phyloP scores from a whole-genome alignment of 2,329 filamentous ascomycete genomes.

The Colletotrichum endophyticum region DNA sequence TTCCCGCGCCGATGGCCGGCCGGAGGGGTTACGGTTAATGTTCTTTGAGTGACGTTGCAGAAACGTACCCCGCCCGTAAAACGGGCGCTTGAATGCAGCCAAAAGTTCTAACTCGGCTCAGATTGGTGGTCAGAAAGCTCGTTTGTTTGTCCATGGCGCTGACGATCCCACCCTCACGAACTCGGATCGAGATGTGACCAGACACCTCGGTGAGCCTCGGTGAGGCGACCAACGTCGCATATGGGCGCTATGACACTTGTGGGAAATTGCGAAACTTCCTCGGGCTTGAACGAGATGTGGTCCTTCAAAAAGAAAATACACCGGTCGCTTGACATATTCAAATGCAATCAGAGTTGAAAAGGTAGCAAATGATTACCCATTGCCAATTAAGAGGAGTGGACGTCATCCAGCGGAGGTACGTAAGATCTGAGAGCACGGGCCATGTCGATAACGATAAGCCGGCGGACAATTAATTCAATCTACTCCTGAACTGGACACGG shows the following conservation, averaged over 20 bases:
- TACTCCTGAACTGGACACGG: conserved; percentile 3
- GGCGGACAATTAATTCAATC: neutral
- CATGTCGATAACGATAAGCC: conserved; percentile 16
- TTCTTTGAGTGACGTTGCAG: neutral
- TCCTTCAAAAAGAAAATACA: no score
- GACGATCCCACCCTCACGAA: neutral
- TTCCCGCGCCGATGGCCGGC: neutral
- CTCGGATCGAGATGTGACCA: neutral
- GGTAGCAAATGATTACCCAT: neutral
- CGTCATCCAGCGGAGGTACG: neutral
- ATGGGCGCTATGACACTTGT: neutral
- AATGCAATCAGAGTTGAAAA: neutral
- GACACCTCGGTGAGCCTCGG: neutral
- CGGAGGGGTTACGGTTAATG: neutral
- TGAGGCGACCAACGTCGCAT: neutral
- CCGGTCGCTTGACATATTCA: neutral
- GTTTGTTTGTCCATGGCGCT: neutral
- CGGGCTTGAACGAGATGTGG: rapidly evolving
- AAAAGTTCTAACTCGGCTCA: neutral
- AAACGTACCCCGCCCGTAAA: neutral
- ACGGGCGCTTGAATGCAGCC: neutral
- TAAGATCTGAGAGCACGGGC: neutral
- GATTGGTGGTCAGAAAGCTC: neutral
- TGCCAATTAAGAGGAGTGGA: neutral
- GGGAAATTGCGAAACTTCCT: neutral